Evolutionary conservation across 1,284 basidiomycete species (phyloP).

Genomic region (Irpex sp.): DNA sequence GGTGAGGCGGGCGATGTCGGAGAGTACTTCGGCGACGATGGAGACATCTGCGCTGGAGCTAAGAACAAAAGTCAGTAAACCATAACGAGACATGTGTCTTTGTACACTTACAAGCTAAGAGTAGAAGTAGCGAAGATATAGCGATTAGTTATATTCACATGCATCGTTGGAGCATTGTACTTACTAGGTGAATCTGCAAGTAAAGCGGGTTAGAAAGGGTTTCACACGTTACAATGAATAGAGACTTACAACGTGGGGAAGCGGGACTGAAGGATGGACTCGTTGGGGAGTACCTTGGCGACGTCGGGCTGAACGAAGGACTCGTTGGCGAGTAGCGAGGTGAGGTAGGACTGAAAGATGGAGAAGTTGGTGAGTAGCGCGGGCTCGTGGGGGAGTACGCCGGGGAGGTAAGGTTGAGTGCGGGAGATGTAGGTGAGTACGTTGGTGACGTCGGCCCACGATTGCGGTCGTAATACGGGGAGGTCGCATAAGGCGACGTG

Average conservation of each 20-base stretch:
- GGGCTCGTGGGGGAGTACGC: conserved; percentile 89
- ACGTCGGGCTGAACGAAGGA: conserved; percentile 83
- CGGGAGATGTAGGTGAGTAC: conserved; percentile 83
- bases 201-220: conserved; percentile 21
- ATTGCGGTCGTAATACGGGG: conserved; percentile 72
- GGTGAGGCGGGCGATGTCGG: conserved; percentile 82
- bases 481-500: conserved; percentile 75
- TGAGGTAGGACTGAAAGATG: conserved; percentile 83
- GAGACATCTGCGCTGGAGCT: conserved; percentile 77
- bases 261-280: conserved; percentile 87
- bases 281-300: conserved; percentile 80
- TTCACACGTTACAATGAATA: background rate
- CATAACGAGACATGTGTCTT: background rate
- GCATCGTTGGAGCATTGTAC: conserved; percentile 26
- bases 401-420: conserved; percentile 76
- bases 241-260: conserved; percentile 73
- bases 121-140: conserved; percentile 19
- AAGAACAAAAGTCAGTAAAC: conserved; percentile 16
- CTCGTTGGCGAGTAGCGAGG: conserved; percentile 81
- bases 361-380: conserved; percentile 81
- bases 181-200: conserved; percentile 73
- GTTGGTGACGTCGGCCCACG: conserved; percentile 76
- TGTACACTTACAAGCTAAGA: conserved; percentile 52
- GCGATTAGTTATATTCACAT: conserved; percentile 6
- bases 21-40: conserved; percentile 83